Evolutionary conservation across 2,329 filamentous ascomycete genomes (phyloP).

Genomic region (Emmonsiellopsis sp.): DNA sequence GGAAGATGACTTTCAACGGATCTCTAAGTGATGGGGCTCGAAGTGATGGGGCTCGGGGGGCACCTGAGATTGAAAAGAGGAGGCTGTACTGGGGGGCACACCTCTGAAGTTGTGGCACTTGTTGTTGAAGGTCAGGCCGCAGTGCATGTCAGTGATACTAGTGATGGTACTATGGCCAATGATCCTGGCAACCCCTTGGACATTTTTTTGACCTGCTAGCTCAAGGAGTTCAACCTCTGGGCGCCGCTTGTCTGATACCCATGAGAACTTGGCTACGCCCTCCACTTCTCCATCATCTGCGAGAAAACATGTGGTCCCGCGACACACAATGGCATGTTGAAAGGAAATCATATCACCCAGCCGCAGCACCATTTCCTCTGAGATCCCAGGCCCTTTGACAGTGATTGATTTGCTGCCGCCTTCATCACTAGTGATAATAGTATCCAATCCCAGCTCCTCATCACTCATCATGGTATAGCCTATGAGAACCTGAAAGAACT

Average conservation of each 20-base stretch:
- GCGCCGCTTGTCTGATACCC: constrained; percentile 17
- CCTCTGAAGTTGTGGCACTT: constrained; percentile 8
- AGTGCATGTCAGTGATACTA: constrained; percentile 18
- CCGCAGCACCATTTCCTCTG: constrained; percentile 6
- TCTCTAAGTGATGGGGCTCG: neutral
- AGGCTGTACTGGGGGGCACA: constrained; percentile 2
- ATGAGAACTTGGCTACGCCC: constrained; percentile 23
- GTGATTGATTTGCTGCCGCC: constrained; percentile 7
- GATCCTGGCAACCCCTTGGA: constrained; percentile 17
- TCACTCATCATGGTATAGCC: constrained; percentile 24
- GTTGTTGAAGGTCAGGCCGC: constrained; percentile 17
- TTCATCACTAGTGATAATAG: constrained; percentile 14
- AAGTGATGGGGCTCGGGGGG: constrained; percentile 3
- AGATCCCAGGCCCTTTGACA: constrained; percentile 4
- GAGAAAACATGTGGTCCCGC: constrained; percentile 16
- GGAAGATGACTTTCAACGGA: neutral
- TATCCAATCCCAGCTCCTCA: constrained; percentile 24
- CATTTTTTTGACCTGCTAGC: constrained; percentile 14
- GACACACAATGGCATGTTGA: constrained; percentile 12
- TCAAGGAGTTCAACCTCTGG: constrained; percentile 19
- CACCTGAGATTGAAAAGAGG: too few species aligned
- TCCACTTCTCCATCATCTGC: constrained; percentile 11
- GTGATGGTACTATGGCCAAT: constrained; percentile 19
- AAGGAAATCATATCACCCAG: neutral
- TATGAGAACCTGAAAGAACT: constrained; percentile 19